These are phyloP conservation scores for Annulohypoxylon nitens DNA, from an alignment of 495 filamentous ascomycete species.

Conservation along the genomic window DNA sequence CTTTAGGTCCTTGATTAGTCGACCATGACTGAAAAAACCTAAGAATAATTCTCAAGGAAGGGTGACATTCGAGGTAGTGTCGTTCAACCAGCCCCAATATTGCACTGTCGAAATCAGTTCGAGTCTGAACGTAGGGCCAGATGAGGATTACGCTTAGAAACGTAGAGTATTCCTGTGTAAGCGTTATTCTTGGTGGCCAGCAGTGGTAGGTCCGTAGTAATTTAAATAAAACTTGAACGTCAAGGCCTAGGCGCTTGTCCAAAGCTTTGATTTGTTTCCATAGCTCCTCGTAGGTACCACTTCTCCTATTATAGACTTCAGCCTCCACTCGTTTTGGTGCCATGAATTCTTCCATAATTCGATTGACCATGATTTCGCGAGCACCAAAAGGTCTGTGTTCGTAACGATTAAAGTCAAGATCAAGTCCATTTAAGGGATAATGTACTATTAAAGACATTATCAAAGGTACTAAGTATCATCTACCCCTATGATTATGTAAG, in stretches of 20 bases:
- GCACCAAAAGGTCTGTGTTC: conserved; percentile 50
- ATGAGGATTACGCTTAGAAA: not conserved
- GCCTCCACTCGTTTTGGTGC: conserved; percentile 36
- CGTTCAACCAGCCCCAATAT: conserved; percentile 48
- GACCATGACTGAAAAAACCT: conserved; percentile 3
- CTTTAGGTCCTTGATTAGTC: not conserved
- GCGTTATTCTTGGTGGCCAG: conserved; percentile 2
- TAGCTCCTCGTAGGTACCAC: not conserved
- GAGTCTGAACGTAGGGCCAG: not conserved
- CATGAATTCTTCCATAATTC: conserved; percentile 55
- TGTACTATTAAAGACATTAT: conserved; percentile 41
- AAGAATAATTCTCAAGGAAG: conserved; percentile 46
- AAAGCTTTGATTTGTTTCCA: conserved; percentile 35
- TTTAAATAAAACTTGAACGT: conserved; percentile 46
- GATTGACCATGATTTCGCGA: conserved; percentile 54
- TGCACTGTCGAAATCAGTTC: conserved; percentile 14
- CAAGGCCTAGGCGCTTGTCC: conserved; percentile 45
- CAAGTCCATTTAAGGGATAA: conserved; percentile 56
- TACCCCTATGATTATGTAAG: not conserved
- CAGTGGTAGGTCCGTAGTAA: conserved; percentile 43
- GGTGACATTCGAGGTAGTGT: conserved; percentile 52
- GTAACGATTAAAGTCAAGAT: conserved; percentile 52
- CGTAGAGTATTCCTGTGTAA: not conserved
- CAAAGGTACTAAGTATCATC: conserved; percentile 1
- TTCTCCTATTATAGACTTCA: conserved; percentile 22